Evolutionary conservation across 1,284 basidiomycete genomes (phyloP).

Genomic region (Ustanciosporium gigantosporum): DNA sequence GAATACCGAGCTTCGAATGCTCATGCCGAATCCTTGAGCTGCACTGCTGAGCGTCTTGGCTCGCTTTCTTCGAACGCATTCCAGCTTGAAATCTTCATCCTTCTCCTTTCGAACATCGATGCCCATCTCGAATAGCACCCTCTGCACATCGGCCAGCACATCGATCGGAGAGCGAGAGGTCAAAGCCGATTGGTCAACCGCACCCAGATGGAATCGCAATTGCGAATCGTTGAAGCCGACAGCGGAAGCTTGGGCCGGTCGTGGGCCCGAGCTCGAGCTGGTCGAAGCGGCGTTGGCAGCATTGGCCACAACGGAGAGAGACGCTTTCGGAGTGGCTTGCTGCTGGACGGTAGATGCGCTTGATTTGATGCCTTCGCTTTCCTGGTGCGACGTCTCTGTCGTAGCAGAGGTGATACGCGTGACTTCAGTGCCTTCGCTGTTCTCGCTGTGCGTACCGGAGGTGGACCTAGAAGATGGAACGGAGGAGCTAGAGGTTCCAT

Average conservation of each 20-base stretch:
- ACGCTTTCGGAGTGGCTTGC: slow-evolving; percentile 47
- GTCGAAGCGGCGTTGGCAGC: background rate
- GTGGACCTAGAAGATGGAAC: slow-evolving; percentile 54
- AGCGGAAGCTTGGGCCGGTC: background rate
- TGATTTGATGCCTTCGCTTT: slow-evolving; percentile 40
- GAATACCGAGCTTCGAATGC: slow-evolving; percentile 54
- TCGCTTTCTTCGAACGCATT: slow-evolving; percentile 56
- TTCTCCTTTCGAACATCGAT: slow-evolving; percentile 79
- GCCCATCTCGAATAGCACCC: slow-evolving; percentile 84
- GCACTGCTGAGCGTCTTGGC: slow-evolving; percentile 51
- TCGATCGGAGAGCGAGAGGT: slow-evolving; percentile 81
- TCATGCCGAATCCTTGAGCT: slow-evolving; percentile 47
- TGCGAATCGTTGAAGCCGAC: slow-evolving; percentile 65
- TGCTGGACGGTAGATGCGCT: slow-evolving; percentile 51
- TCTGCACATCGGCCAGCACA: slow-evolving; percentile 81
- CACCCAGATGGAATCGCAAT: slow-evolving; percentile 84
- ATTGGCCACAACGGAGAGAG: slow-evolving; percentile 17
- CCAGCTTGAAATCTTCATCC: slow-evolving; percentile 70
- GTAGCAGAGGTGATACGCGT: slow-evolving; percentile 30
- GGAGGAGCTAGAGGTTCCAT: slow-evolving; percentile 19
- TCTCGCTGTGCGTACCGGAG: slow-evolving; percentile 57
- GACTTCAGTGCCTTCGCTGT: slow-evolving; percentile 37
- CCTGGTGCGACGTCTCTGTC: slow-evolving; percentile 14
- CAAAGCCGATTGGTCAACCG: slow-evolving; percentile 88
- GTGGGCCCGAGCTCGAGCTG: background rate